Evolutionary conservation across 441 rosid species (phyloP), one percentile per base, ranked within the genome.

Genomic region (Biscutella laevigata): DNA sequence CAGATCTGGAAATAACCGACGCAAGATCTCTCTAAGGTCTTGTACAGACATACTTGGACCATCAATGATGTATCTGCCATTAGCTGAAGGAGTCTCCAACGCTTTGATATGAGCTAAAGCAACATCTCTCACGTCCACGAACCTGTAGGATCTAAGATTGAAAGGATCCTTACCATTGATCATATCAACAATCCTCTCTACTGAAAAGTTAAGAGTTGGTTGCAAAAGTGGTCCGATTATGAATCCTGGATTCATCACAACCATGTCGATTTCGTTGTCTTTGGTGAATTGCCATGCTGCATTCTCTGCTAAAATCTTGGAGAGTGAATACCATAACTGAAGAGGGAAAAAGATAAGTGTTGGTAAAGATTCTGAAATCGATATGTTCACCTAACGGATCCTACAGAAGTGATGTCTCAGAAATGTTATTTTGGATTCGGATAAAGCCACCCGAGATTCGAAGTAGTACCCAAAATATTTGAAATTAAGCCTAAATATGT

Each of bases 261-360:
- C 84, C 80, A 86, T 11, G 64, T 83, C 95, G 4, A 86, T 52
- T 17, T 68, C 79, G 57, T 74, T 86, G 61, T 86, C 90, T 57
- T 81, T 86, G 16, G 82, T 64, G 59, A 86, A 73, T 38, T 78
- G 73, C 97, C 94, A 83, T 13, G 95, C 94, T 56, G 82, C 74
- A 7, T 78, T 83, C 74, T 88, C 97, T 4, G 95, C 92, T 74
- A 86, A 59, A 38, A 79, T 80, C 75, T 88, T 88, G 15, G 95
- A 76, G 12, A 88, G 76, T 51, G 66, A 69, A 53, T 88, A 83
- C 95, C 95, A 86, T 0, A 59, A 64, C 97, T 88, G 58, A 51
- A 36, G 40, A 63, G 12, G 4, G 4, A 22, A 47, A 55, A 26
- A 19, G 4, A 61, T 9, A 68, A 35, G 11, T 28, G 36, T 62